Conservation (phyloP, 139 green algal genomes). For the Zygnema circumcarinatum region DNA sequence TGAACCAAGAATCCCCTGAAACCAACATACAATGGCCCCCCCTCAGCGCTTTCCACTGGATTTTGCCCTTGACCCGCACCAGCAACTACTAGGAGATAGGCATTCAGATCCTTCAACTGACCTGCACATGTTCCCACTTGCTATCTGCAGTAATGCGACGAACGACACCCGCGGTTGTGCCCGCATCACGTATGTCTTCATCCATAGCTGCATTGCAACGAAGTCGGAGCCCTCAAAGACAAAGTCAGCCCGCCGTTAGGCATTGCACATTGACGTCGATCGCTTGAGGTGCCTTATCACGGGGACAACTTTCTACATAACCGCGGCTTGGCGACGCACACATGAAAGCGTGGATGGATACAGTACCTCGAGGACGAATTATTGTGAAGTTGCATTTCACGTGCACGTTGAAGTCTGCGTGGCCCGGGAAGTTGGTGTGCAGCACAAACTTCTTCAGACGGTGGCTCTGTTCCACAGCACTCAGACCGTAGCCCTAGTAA, state of each 20-base stretch:
- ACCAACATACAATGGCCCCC: neutral
- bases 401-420: constrained; percentile 68
- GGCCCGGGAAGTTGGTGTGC: constrained; percentile 67
- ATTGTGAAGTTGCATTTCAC: constrained; percentile 70
- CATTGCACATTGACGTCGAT: neutral
- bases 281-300: neutral
- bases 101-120: too few relatives aligned
- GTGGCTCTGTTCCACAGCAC: constrained; percentile 55
- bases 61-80: too few relatives aligned
- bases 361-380: neutral
- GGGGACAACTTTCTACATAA: neutral
- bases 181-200: too few relatives aligned
- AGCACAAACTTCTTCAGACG: constrained; percentile 70
- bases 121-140: constrained; percentile 45
- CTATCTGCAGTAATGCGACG: constrained; percentile 21
- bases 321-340: neutral
- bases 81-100: neutral
- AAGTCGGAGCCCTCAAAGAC: too few relatives aligned
- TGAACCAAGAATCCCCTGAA: constrained; percentile 60
- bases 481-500: neutral
- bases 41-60: neutral
- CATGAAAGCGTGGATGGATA: neutral
- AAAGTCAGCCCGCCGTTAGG: neutral
- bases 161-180: too few relatives aligned
- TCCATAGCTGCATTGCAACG: too few relatives aligned